Base-by-base conservation (phyloP, 1,139 yeast species). In the Saccharomyces pastorianus region DNA sequence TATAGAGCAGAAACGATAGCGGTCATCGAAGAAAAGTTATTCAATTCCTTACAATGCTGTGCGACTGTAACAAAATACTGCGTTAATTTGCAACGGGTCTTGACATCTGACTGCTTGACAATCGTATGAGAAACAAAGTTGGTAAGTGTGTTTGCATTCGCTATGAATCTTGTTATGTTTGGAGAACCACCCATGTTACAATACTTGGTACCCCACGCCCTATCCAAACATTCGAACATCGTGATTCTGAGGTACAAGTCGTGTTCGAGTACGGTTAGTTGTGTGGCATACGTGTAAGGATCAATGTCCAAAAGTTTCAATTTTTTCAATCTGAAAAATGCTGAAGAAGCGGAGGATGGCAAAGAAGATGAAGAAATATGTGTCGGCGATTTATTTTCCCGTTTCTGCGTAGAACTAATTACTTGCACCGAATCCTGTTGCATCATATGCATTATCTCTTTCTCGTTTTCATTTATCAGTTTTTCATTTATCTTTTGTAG, bases 1-100 rank as follows among this genome's bases (percentile, higher is more conserved):
- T 85, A 84, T 49, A 91, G 73, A 0, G 96, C 96, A 46, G 96
- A 86, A 29, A 89, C 82, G 51, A 91, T 84, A 1, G 97, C 96
- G 11, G 96, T 90, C 95, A 91, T 87, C 11, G 95, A 84, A 6
- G 95, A 85, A 65, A 83, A 91, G 67, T 91, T 91, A 65, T 88
- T 87, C 63, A 85, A 74, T 55, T 78, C 80, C 26, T 89, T 78
- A 64, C 96, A 84, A 61, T 82, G 80, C 61, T 86, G 93, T 0
- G 96, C 96, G 47, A 88, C 88, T 49, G 78, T 80, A 50, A 91
- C 86, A 67, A 89, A 88, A 67, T 82, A 87, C 54, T 84, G 78
- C 57, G 91, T 82, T 9, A 83, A 73, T 51, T 77, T 82, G 2
- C 88, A 90, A 61, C 98, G 79, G 61, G 81, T 81, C 60, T 81